A percentile compares a stretch with the other conserved stretches of the same genome.
These are phyloP conservation scores for Dothideomycetes sp. DNA, from an alignment of 2,329 filamentous ascomycete species.

Conservation along the genomic window DNA sequence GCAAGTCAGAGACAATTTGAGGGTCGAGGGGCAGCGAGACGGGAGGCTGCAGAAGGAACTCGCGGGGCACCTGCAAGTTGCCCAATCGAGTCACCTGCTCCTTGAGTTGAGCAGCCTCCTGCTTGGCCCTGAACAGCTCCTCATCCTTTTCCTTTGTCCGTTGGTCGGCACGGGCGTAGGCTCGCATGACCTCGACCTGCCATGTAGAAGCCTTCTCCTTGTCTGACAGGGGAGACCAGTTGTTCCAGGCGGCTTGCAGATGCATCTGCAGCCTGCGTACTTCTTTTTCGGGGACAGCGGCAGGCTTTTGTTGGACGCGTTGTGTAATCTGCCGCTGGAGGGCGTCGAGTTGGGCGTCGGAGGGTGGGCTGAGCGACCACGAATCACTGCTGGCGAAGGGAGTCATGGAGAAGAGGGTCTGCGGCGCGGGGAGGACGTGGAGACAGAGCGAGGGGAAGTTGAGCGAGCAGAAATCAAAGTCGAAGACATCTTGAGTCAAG, in stretches of 20 bases:
- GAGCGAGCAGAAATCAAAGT: conserved; percentile 77
- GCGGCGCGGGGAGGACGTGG: conserved; percentile 68
- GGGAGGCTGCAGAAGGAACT: conserved; percentile 21
- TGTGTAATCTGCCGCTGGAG: conserved; percentile 34
- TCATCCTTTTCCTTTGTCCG: conserved; percentile 28
- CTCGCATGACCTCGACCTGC: conserved; percentile 39
- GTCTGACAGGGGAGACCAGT: conserved; percentile 62
- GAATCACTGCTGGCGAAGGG: conserved; percentile 70
- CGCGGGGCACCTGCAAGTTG: conserved; percentile 26
- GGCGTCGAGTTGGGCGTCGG: conserved; percentile 62
- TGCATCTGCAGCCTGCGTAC: conserved; percentile 66
- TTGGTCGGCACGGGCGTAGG: conserved; percentile 34
- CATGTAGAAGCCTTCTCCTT: conserved; percentile 35
- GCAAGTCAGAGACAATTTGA: conserved; percentile 11
- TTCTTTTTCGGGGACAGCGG: conserved; percentile 43
- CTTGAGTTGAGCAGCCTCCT: conserved; percentile 35
- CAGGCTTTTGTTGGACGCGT: conserved; percentile 24
- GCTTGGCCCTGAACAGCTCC: conserved; percentile 31
- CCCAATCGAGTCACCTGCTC: conserved; percentile 27
- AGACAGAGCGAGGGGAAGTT: conserved; percentile 81
- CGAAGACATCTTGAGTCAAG: conserved; percentile 42
- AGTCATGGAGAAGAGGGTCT: conserved; percentile 71
- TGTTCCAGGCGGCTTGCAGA: conserved; percentile 63
- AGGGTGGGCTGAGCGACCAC: conserved; percentile 72
- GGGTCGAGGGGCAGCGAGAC: conserved; percentile 11